Base-by-base conservation (phyloP, 2,329 filamentous ascomycete species). In the Paecilomyces dactylethromorphus region DNA sequence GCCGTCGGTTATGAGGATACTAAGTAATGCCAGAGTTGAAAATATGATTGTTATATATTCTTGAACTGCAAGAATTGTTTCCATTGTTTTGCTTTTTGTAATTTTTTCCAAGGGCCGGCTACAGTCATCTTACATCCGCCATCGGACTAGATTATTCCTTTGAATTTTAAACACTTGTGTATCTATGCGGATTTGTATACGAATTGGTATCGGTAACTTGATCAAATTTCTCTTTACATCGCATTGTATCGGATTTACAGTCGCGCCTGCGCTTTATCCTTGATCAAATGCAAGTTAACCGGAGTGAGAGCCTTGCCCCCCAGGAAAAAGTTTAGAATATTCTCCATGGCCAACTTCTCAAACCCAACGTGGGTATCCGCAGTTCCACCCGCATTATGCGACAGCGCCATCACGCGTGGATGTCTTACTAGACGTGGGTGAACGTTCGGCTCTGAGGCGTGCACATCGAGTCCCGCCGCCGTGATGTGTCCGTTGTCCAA, bases 401-500 rank as follows among this genome's bases (percentile, higher is more conserved):
- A 74, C 39, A 78, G 70, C 22, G 80, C 63, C 59, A 77, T 76
- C 1, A 81, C 78, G 64, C 78, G 78, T 1, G 69, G 68, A 65
- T 76, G 75, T 33, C 59, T 51, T 6, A 74, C 72, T 58, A 81
- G 63, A 56, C 68, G 69, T 18, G 65, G 65, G 63, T 80, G 76
- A 8, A 85, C 78, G 55, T 77, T 64, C 0, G 82, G 83, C 64
- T 85, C 83, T 59, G 81, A 63, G 5, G 79, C 78, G 66, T 83
- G 80, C 8, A 84, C 82, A 63, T 84, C 82, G 5, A 84, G 64
- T 0, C 79, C 82, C 0, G 79, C 82, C 1, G 77, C 76, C 0
- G 69, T 68, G 1, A 84, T 49, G 5, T 74, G 74, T 0, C 81
- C 81, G 3, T 67, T 72, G 56, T 81, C 75, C 45, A 84, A 62